A percentile compares a stretch with the other conserved stretches of the same genome.
These are phyloP conservation scores for Articulospora tetracladia DNA, from an alignment of 495 filamentous ascomycete species.

Conservation along the genomic window DNA sequence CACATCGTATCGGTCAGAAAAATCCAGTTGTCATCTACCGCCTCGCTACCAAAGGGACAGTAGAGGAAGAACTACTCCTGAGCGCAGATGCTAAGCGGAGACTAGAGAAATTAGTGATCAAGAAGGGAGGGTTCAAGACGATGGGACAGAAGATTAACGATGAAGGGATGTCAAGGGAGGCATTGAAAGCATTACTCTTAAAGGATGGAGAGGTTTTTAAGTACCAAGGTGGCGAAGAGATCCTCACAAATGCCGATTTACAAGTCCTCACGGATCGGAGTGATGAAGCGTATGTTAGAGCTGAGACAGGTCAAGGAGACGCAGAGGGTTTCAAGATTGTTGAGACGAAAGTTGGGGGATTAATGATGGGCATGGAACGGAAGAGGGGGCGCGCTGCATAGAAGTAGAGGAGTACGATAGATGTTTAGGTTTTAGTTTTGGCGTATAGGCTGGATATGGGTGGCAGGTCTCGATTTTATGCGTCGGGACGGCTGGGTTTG, in stretches of 20 bases:
- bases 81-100: constrained; percentile 92
- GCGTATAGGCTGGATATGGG: no score
- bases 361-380: constrained; percentile 13
- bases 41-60: constrained; percentile 86
- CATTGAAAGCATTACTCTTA: constrained; percentile 54
- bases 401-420: no score
- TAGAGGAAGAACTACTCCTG: constrained; percentile 84
- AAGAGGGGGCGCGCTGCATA: no score
- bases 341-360: constrained; percentile 52
- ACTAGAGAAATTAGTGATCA: constrained; percentile 91
- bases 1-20: constrained; percentile 91
- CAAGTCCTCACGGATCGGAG: constrained; percentile 78
- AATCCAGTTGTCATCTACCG: constrained; percentile 92
- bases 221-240: constrained; percentile 49
- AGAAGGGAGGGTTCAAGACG: constrained; percentile 73
- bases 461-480: no score
- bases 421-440: no score
- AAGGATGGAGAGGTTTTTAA: constrained; percentile 63
- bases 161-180: constrained; percentile 53
- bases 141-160: constrained; percentile 55
- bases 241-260: constrained; percentile 76
- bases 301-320: constrained; percentile 67
- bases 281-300: constrained; percentile 77
- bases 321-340: constrained; percentile 63
- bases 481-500: no score